phyloP scores from a whole-genome alignment of 805 yeast species.

The Metschnikowia gelsemii region DNA sequence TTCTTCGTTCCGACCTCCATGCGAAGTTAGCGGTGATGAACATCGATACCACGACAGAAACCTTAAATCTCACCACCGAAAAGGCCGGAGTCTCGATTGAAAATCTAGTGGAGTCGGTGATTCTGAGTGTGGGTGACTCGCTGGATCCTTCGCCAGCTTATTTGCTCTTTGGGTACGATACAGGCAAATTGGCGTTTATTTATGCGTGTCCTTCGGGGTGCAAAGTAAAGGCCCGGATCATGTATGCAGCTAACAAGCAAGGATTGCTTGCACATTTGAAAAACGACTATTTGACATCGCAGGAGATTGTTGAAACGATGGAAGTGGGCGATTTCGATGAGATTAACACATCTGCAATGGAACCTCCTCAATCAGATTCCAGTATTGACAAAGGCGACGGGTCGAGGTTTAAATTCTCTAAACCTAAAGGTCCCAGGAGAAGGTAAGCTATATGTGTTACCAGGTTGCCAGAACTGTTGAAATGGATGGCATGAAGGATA shows the following conservation, averaged over 20 bases:
- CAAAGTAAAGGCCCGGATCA: slow-evolving; percentile 86
- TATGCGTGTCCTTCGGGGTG: slow-evolving; percentile 91
- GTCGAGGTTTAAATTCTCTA: slow-evolving; percentile 41
- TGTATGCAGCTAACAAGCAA: slow-evolving; percentile 79
- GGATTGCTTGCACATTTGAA: slow-evolving; percentile 56
- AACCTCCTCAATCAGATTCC: slow-evolving; percentile 7
- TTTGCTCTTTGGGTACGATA: slow-evolving; percentile 48
- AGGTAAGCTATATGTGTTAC: too few relatives aligned
- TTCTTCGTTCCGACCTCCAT: slow-evolving; percentile 19
- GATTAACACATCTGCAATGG: slow-evolving; percentile 54
- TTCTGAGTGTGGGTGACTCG: slow-evolving; percentile 25
- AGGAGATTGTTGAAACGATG: slow-evolving; percentile 44
- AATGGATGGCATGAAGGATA: too few relatives aligned
- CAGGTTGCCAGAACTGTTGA: too few relatives aligned
- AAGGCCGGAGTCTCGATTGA: slow-evolving; percentile 22
- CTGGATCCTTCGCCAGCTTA: slow-evolving; percentile 51
- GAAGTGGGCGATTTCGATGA: slow-evolving; percentile 78
- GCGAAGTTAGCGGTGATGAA: slow-evolving; percentile 46
- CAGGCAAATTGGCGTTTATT: slow-evolving; percentile 53
- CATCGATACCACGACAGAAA: slow-evolving; percentile 52
- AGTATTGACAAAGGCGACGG: neutral
- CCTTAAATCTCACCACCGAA: slow-evolving; percentile 22
- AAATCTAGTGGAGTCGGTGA: slow-evolving; percentile 24
- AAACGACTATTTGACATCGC: slow-evolving; percentile 24
- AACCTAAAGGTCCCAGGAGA: slow-evolving; percentile 71